Conservation (phyloP, 2,329 filamentous ascomycete genomes). For the Didymella segeticola region DNA sequence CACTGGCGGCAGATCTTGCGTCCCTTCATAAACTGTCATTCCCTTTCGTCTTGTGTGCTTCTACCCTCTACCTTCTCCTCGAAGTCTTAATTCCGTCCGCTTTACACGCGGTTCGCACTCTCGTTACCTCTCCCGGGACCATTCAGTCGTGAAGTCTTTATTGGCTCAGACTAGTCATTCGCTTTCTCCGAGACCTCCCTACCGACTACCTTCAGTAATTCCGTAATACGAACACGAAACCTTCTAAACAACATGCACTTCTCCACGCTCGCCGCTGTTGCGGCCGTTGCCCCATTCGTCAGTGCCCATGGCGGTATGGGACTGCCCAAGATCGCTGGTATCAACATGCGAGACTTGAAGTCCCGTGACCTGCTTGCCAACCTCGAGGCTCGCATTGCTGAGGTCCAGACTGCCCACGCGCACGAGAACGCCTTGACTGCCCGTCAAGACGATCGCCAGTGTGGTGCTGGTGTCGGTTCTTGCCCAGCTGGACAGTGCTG, state of each 20-base stretch:
- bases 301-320: conserved; percentile 39
- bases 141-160: conserved; percentile 36
- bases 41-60: conserved; percentile 12
- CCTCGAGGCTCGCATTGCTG: conserved; percentile 34
- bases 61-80: conserved; percentile 24
- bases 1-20: conserved; percentile 23
- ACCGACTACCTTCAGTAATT: conserved; percentile 27
- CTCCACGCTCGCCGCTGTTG: conserved; percentile 39
- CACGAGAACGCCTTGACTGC: conserved; percentile 26
- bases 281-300: conserved; percentile 39
- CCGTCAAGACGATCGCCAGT: conserved; percentile 45
- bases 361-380: conserved; percentile 41
- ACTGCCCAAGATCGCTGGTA: conserved; percentile 43
- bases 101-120: conserved; percentile 23
- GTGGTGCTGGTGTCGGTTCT: conserved; percentile 38
- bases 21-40: conserved; percentile 29
- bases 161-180: conserved; percentile 42
- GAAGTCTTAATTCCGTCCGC: conserved; percentile 25
- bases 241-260: conserved; percentile 40
- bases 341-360: conserved; percentile 46
- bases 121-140: conserved; percentile 28
- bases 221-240: conserved; percentile 32
- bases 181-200: conserved; percentile 27
- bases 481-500: conserved; percentile 47
- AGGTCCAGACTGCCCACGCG: conserved; percentile 28